Conservation (phyloP, 176 grass and related monocot genomes). For the Pharus latifolius region DNA sequence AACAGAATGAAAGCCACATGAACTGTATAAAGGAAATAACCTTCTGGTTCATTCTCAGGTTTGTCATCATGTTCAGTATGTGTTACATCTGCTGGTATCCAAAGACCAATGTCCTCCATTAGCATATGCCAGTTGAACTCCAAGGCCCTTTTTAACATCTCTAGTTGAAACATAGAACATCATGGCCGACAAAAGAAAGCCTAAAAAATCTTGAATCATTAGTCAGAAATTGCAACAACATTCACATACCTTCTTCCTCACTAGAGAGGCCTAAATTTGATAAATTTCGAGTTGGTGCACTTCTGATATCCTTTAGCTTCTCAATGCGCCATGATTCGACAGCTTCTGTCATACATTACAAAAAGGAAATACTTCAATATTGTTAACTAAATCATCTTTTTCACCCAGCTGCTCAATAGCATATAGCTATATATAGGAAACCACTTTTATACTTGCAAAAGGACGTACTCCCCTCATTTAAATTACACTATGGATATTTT, state of each 20-base stretch:
- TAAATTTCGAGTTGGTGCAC: conserved; percentile 29
- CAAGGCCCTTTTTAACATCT: conserved; percentile 41
- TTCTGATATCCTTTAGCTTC: conserved; percentile 45
- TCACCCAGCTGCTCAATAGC: not conserved
- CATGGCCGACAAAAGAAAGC: not conserved
- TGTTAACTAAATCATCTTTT: not conserved
- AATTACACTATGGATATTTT: no score
- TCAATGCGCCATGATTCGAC: conserved; percentile 52
- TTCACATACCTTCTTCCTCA: conserved; percentile 53
- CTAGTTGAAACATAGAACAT: conserved; percentile 15
- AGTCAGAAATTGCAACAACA: not conserved
- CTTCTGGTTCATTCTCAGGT: conserved; percentile 56
- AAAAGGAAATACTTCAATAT: not conserved
- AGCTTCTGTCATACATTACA: conserved; percentile 27
- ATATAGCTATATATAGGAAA: not conserved
- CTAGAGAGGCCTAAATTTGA: conserved; percentile 21
- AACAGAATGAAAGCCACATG: not conserved
- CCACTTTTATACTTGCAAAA: not conserved
- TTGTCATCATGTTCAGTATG: conserved; percentile 64
- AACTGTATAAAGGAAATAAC: conserved; percentile 27
- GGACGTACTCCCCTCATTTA: not conserved
- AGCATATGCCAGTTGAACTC: conserved; percentile 52
- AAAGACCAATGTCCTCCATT: conserved; percentile 64
- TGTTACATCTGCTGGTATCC: conserved; percentile 39
- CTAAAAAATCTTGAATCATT: not conserved